phyloP scores from a whole-genome alignment of 495 filamentous ascomycete species.

The Niebla homalea region DNA sequence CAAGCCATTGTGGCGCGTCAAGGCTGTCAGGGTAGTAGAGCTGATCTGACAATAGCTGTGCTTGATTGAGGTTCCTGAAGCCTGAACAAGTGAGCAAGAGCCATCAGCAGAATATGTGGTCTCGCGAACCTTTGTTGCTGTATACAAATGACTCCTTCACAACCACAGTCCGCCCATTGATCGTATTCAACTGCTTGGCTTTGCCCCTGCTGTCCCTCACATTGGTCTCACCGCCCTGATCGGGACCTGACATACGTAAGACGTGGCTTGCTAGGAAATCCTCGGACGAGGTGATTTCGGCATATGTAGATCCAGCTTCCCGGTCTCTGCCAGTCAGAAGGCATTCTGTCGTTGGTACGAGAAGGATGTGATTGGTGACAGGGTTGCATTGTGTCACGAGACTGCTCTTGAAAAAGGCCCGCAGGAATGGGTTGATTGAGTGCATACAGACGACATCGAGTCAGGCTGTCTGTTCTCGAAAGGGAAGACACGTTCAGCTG shows the following conservation, averaged over 20 bases:
- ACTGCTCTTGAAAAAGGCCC: constrained; percentile 95
- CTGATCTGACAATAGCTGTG: constrained; percentile 71
- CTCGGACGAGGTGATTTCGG: constrained; percentile 73
- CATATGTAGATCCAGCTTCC: constrained; percentile 63
- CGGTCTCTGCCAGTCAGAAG: constrained; percentile 79
- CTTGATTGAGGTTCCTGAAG: constrained; percentile 82
- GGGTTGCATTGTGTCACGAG: constrained; percentile 87
- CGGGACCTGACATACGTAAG: constrained; percentile 58
- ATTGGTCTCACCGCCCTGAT: constrained; percentile 41
- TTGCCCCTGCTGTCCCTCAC: constrained; percentile 86
- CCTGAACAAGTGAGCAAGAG: constrained; percentile 37
- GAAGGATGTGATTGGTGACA: constrained; percentile 81
- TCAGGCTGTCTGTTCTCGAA: not conserved
- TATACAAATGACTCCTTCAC: constrained; percentile 90
- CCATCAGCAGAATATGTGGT: not conserved
- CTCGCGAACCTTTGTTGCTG: constrained; percentile 78
- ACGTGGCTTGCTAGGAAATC: constrained; percentile 98
- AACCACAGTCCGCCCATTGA: constrained; percentile 86
- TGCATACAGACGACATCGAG: constrained; percentile 60
- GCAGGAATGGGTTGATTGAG: constrained; percentile 96
- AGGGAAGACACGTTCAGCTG: no score
- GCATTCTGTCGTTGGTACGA: constrained; percentile 86
- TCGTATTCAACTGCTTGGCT: constrained; percentile 80
- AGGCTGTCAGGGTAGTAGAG: constrained; percentile 77
- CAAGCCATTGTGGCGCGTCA: constrained; percentile 81